Percentiles rank a stretch among this genome's conserved stretches.
These are phyloP conservation scores for Leishmania major DNA, from an alignment of 208 protist species.

Conservation along the genomic window DNA sequence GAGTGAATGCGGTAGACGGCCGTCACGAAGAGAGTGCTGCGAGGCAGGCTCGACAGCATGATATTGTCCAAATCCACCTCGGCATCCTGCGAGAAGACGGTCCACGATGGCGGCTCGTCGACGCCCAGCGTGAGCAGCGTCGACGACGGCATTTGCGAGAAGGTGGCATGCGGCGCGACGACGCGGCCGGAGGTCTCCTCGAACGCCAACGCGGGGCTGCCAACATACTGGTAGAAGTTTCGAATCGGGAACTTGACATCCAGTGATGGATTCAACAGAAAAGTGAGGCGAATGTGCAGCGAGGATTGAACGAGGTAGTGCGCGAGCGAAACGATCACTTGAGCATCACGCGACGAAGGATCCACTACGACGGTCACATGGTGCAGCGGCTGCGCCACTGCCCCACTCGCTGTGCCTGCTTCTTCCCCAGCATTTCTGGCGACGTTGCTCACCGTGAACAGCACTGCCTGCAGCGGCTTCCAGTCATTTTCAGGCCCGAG, in stretches of 20 bases:
- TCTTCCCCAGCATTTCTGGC: not conserved
- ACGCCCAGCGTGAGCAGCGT: slow-evolving; percentile 82
- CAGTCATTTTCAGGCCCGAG: slow-evolving; percentile 7
- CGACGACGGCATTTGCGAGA: slow-evolving; percentile 52
- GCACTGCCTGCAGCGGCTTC: slow-evolving; percentile 8
- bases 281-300: slow-evolving; percentile 54
- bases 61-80: slow-evolving; percentile 97
- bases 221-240: slow-evolving; percentile 92
- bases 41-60: slow-evolving; percentile 71
- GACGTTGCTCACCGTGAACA: slow-evolving; percentile 21
- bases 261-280: slow-evolving; percentile 74
- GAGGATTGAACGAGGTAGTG: slow-evolving; percentile 45
- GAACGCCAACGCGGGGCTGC: slow-evolving; percentile 63
- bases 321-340: slow-evolving; percentile 86
- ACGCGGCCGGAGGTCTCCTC: slow-evolving; percentile 59
- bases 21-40: slow-evolving; percentile 37
- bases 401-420: not conserved
- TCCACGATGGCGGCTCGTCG: slow-evolving; percentile 91
- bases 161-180: slow-evolving; percentile 50
- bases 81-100: slow-evolving; percentile 75
- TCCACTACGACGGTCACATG: slow-evolving; percentile 84
- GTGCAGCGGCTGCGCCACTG: slow-evolving; percentile 25
- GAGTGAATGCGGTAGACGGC: slow-evolving; percentile 91
- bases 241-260: slow-evolving; percentile 84
- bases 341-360: slow-evolving; percentile 84